These are phyloP conservation scores for Funneliformis geosporum DNA, from an alignment of 192 early-diverging fungal genomes.

Conservation along the genomic window DNA sequence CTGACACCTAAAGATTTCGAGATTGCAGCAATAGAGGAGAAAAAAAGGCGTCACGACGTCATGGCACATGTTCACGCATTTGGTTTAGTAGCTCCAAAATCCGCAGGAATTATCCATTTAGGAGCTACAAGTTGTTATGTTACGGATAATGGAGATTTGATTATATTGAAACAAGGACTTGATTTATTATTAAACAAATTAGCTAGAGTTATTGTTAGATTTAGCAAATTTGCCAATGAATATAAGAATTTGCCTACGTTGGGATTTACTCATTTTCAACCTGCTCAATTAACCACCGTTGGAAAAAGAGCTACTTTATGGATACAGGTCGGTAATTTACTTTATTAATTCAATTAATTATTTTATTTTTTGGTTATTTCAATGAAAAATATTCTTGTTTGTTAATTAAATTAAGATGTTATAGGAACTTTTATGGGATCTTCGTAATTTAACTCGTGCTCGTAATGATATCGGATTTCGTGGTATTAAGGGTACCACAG, in stretches of 20 bases:
- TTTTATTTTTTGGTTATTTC: not conserved
- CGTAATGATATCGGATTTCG: slow-evolving; percentile 89
- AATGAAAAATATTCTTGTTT: not conserved
- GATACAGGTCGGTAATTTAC: slow-evolving; percentile 62
- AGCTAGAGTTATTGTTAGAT: slow-evolving; percentile 75
- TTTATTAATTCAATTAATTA: not conserved
- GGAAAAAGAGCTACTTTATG: slow-evolving; percentile 96
- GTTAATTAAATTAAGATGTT: not conserved
- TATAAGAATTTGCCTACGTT: slow-evolving; percentile 90
- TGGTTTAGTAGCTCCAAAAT: slow-evolving; percentile 79
- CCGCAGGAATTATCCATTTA: slow-evolving; percentile 95
- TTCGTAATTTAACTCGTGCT: slow-evolving; percentile 89
- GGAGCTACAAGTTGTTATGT: slow-evolving; percentile 99
- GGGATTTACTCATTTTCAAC: slow-evolving; percentile 99
- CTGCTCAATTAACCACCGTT: slow-evolving; percentile 97
- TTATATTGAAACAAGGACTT: slow-evolving; percentile 92
- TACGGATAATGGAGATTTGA: slow-evolving; percentile 99
- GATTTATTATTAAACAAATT: slow-evolving; percentile 91
- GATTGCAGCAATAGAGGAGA: slow-evolving; percentile 88
- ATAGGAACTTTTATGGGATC: slow-evolving; percentile 88
- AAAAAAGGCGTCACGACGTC: slow-evolving; percentile 93
- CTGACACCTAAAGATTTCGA: slow-evolving; percentile 82
- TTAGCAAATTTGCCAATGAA: slow-evolving; percentile 75
- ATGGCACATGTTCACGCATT: slow-evolving; percentile 99
- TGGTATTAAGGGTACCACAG: slow-evolving; percentile 98